phyloP scores from a whole-genome alignment of 768 basidiomycete genomes.

The Boletus sensibilis region DNA sequence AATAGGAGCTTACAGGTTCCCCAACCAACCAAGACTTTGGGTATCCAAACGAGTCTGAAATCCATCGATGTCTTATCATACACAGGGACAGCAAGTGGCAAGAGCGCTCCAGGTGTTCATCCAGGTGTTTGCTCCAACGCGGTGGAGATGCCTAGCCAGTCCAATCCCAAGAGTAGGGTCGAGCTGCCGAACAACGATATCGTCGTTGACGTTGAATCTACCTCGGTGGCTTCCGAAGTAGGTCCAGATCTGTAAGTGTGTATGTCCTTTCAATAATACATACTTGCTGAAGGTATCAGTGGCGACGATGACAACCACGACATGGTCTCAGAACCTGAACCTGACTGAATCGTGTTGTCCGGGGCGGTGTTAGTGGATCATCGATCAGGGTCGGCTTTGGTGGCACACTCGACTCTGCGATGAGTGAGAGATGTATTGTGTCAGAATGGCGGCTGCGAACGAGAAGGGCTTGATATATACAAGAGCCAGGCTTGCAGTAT shows the following conservation, averaged over 20 bases:
- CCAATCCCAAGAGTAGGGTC: not conserved
- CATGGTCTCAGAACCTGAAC: not conserved
- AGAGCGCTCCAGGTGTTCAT: not conserved
- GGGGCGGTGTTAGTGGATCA: too few species aligned
- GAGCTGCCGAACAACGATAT: not conserved
- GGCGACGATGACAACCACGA: not conserved
- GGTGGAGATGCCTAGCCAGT: not conserved
- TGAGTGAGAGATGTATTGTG: too few species aligned
- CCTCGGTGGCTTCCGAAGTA: not conserved
- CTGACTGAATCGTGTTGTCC: too few species aligned
- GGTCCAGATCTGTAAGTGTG: constrained; percentile 11
- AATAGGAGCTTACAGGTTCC: too few species aligned
- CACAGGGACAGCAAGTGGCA: not conserved
- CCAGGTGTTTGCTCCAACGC: not conserved
- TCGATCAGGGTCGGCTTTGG: too few species aligned
- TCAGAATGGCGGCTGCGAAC: too few species aligned
- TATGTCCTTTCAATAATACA: not conserved
- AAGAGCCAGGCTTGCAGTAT: too few species aligned
- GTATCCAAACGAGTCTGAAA: constrained; percentile 21
- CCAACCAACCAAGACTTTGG: constrained; percentile 15
- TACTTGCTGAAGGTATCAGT: not conserved
- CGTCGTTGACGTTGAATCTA: not conserved
- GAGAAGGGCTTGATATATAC: too few species aligned
- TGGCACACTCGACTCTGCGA: too few species aligned
- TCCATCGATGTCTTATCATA: not conserved